Percentiles rank a stretch among this genome's conserved stretches.
These are phyloP conservation scores for Mortierella sp. DNA, from an alignment of 371 early-diverging fungal genomes.

Conservation along the genomic window DNA sequence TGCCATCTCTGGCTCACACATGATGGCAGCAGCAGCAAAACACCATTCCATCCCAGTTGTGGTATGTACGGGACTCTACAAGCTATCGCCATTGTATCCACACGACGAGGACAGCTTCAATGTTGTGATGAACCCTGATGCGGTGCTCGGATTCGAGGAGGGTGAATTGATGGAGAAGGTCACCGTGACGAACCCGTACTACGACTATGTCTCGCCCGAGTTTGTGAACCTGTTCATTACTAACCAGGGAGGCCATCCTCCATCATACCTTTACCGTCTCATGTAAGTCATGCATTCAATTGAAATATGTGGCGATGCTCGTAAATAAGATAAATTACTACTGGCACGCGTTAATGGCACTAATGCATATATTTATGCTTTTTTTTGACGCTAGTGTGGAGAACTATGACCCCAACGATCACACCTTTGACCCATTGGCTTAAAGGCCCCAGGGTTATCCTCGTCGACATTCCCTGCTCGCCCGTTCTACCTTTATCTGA, in stretches of 20 bases:
- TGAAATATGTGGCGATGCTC: neutral
- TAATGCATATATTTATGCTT: neutral
- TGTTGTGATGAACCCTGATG: constrained; percentile 81
- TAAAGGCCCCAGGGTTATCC: neutral
- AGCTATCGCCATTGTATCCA: constrained; percentile 78
- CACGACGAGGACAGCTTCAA: constrained; percentile 90
- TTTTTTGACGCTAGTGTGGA: constrained; percentile 58
- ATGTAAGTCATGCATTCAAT: constrained; percentile 59
- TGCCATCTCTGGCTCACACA: constrained; percentile 85
- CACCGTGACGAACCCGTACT: constrained; percentile 86
- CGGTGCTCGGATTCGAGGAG: constrained; percentile 85
- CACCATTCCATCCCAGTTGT: constrained; percentile 83
- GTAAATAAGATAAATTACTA: neutral
- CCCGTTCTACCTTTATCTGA: neutral
- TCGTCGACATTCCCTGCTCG: neutral
- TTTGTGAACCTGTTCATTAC: constrained; percentile 92
- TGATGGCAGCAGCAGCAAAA: constrained; percentile 92
- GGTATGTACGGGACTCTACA: constrained; percentile 2
- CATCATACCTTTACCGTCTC: constrained; percentile 83
- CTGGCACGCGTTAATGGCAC: neutral
- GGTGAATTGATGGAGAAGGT: constrained; percentile 85
- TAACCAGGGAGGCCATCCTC: constrained; percentile 85
- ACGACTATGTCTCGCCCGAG: constrained; percentile 93
- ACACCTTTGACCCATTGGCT: constrained; percentile 46
- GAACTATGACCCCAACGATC: constrained; percentile 75